Conservation (phyloP, 1,284 basidiomycete species). For the Ceratobasidium sp. region DNA sequence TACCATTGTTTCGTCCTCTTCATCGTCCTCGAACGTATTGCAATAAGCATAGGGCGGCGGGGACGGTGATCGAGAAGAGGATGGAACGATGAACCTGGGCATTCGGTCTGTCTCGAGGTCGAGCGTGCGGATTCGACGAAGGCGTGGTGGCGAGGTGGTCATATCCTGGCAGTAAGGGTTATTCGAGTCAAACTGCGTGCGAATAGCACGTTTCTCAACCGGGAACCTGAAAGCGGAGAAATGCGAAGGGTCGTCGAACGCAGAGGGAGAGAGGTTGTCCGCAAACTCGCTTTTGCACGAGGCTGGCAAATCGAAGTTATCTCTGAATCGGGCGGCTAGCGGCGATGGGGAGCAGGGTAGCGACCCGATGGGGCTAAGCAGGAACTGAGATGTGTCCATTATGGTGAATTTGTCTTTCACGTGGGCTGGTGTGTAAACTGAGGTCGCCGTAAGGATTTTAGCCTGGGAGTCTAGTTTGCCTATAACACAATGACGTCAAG, state of each 20-base stretch:
- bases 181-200: constrained; percentile 15
- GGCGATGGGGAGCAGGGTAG: constrained; percentile 34
- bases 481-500: constrained; percentile 24
- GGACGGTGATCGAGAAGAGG: constrained; percentile 26
- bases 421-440: background rate
- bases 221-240: constrained; percentile 25
- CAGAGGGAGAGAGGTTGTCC: constrained; percentile 25
- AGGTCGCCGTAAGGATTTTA: constrained; percentile 19
- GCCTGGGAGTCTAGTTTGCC: constrained; percentile 1
- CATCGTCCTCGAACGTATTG: constrained; percentile 21
- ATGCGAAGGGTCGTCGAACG: constrained; percentile 25
- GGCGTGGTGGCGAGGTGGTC: constrained; percentile 30
- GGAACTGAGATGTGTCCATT: constrained; percentile 37
- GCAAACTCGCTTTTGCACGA: constrained; percentile 36
- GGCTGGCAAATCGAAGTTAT: constrained; percentile 30
- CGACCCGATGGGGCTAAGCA: constrained; percentile 36
- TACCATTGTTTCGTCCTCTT: constrained; percentile 24
- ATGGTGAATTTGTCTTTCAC: constrained; percentile 7
- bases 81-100: background rate
- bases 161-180: constrained; percentile 27
- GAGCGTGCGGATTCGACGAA: constrained; percentile 30
- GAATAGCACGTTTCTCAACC: constrained; percentile 7
- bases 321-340: constrained; percentile 31
- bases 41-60: constrained; percentile 33
- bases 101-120: constrained; percentile 30